These are phyloP conservation scores for Ananas comosus DNA, from an alignment of 176 grass and related monocot species.

Conservation along the genomic window DNA sequence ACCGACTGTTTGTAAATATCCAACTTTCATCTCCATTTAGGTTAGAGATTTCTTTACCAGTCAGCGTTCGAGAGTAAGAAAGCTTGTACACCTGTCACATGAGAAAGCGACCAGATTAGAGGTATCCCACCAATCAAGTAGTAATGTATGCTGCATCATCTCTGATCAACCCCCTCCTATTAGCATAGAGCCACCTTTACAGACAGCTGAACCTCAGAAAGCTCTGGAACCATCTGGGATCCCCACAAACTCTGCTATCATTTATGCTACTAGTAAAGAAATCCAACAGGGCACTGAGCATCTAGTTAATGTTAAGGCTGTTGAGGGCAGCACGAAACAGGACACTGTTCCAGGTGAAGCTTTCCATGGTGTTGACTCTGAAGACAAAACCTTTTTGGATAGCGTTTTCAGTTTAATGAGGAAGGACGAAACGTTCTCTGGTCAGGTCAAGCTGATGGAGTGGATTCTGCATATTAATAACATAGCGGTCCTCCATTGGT, in stretches of 20 bases:
- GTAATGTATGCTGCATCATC: slow-evolving; percentile 23
- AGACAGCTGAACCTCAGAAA: slow-evolving; percentile 32
- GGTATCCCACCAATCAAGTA: slow-evolving; percentile 19
- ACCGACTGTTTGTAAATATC: no score
- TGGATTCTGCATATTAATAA: slow-evolving; percentile 84
- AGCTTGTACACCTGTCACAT: slow-evolving; percentile 58
- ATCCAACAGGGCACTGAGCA: slow-evolving; percentile 14
- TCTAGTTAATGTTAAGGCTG: slow-evolving; percentile 32
- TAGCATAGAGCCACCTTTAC: slow-evolving; percentile 28
- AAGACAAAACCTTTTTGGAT: slow-evolving; percentile 87
- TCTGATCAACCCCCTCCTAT: slow-evolving; percentile 20
- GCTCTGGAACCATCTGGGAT: slow-evolving; percentile 24
- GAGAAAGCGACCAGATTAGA: slow-evolving; percentile 54
- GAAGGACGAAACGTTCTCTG: slow-evolving; percentile 73
- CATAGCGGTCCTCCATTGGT: slow-evolving; percentile 70
- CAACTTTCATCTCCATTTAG: slow-evolving; percentile 18
- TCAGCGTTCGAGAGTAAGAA: slow-evolving; percentile 75
- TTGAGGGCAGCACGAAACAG: slow-evolving; percentile 20
- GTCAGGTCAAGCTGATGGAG: slow-evolving; percentile 87
- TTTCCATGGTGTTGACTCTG: slow-evolving; percentile 38
- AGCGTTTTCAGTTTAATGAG: slow-evolving; percentile 78
- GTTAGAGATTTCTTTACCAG: slow-evolving; percentile 79
- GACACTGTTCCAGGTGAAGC: slow-evolving; percentile 29
- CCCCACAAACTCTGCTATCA: slow-evolving; percentile 17
- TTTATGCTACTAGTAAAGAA: slow-evolving; percentile 17